Evolutionary conservation across 139 green algal genomes (phyloP), one percentile per base, ranked within the genome.

Genomic region (Coccomyxa sp.): DNA sequence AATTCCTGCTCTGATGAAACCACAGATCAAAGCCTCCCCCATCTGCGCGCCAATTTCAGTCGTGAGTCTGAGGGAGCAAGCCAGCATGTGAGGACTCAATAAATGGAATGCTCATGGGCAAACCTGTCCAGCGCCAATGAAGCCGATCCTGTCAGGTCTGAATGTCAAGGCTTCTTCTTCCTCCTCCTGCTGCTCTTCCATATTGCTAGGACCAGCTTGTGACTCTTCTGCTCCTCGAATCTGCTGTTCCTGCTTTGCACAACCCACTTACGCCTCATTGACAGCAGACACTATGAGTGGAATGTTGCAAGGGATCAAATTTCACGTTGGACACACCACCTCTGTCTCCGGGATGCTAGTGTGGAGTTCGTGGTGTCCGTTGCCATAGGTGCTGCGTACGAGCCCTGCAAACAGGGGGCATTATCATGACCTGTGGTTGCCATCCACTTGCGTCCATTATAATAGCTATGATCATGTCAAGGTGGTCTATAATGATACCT

Each of bases 11-110:
- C 81, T 67, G 21, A 92, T 77, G 77, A 94, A 95, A 31, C 92
- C 92, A 0, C 85, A 77, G 10, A 91, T 87, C 30, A 95, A 85
- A 0, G 92, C 92, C 85, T 93, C 90, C 0, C 89, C 92, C 92
- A 95, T 95, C 79, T 84, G 76, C 81, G 31, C 25, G 66, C 77
- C 25, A 45, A 74, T 45, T 38, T 27, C 45, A 82, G 28, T 25
- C 45, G 1, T 13, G 66, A 38, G 21, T 38, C 25, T 28, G 74
- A 21, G n/a, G 27, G n/a, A 16, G 25, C 74, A 78, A 9, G 28
- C 74, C n/a, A 27, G 74, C 10, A 78, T 78, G 1, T 78, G 74
- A 51, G 38, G 38, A 51, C 7, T 51, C 7, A 3, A 51, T 51
- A 51, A 3, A 51, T 51, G 38, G 38, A 51, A 51, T 51, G 38